Evolutionary conservation across 2,329 filamentous ascomycete species (phyloP).

Genomic region (Rachicladosporium sp.): DNA sequence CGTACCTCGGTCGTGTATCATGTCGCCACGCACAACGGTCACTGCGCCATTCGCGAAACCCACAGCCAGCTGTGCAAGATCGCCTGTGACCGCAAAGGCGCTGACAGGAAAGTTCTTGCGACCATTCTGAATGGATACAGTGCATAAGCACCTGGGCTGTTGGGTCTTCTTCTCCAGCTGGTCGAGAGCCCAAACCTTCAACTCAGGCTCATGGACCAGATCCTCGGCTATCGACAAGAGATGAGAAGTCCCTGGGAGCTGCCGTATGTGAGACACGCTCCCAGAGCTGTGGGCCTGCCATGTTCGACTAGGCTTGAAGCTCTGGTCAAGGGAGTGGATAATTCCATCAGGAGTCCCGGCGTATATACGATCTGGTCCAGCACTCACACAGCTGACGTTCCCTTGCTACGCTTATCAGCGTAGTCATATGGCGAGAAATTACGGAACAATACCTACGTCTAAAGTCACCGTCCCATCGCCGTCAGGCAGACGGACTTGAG

Average conservation of each 20-base stretch:
- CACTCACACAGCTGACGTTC: constrained; percentile 71
- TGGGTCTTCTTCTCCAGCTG: constrained; percentile 90
- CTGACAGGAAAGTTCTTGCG: constrained; percentile 91
- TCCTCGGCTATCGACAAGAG: constrained; percentile 84
- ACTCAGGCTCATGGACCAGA: constrained; percentile 68
- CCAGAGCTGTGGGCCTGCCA: constrained; percentile 78
- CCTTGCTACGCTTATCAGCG: constrained; percentile 29
- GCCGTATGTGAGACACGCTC: constrained; percentile 80
- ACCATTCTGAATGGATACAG: constrained; percentile 74
- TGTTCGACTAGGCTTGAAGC: constrained; percentile 73
- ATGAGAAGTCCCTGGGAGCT: constrained; percentile 75
- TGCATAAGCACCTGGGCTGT: constrained; percentile 75
- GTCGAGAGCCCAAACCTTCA: constrained; percentile 95
- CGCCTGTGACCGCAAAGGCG: constrained; percentile 74
- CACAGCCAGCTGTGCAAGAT: constrained; percentile 83
- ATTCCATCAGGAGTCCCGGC: constrained; percentile 74
- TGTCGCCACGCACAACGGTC: constrained; percentile 81
- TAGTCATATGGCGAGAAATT: not conserved
- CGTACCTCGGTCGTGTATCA: constrained; percentile 89
- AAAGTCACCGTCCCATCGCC: constrained; percentile 51
- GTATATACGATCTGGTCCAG: constrained; percentile 81
- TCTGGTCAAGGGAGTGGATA: constrained; percentile 75
- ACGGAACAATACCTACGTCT: constrained; percentile 15
- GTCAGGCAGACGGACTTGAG: constrained; percentile 66
- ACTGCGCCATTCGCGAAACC: constrained; percentile 94